Evolutionary conservation across 495 filamentous ascomycete genomes (phyloP).

Genomic region (Penicillium egyptiacum): DNA sequence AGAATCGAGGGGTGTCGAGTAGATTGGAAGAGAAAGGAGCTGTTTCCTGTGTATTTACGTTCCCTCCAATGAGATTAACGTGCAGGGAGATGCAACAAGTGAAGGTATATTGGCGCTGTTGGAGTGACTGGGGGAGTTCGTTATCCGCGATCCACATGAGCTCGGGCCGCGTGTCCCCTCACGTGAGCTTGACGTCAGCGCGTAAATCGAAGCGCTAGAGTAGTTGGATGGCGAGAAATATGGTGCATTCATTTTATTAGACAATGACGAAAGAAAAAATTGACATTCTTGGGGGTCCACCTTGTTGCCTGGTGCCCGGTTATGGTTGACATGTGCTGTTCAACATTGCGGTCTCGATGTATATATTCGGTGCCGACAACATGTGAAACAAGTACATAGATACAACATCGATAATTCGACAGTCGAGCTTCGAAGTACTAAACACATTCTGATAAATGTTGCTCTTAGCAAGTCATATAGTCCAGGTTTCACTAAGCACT

Average conservation of each 20-base stretch:
- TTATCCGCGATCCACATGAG: conserved; percentile 16
- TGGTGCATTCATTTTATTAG: background rate
- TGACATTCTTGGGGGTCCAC: too few species aligned
- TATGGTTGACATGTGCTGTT: conserved; percentile 5
- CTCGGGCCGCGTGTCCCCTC: conserved; percentile 23
- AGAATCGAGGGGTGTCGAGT: background rate
- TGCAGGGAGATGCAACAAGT: background rate
- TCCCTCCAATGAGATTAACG: background rate
- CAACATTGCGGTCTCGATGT: background rate
- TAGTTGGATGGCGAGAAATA: background rate
- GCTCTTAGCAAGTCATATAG: background rate
- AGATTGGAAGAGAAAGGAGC: background rate
- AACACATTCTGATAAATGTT: background rate
- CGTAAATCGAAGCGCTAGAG: background rate
- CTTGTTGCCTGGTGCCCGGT: background rate
- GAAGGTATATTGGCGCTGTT: conserved; percentile 9
- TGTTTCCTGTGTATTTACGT: background rate
- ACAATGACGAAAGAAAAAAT: background rate
- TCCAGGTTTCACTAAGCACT: background rate
- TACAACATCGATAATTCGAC: background rate
- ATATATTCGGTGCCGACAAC: background rate
- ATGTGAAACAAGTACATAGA: background rate
- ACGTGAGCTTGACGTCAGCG: conserved; percentile 31
- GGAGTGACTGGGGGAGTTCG: conserved; percentile 10
- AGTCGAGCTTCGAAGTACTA: background rate